Evolutionary conservation across 768 basidiomycete species (phyloP).

Genomic region (Suillus plorans): DNA sequence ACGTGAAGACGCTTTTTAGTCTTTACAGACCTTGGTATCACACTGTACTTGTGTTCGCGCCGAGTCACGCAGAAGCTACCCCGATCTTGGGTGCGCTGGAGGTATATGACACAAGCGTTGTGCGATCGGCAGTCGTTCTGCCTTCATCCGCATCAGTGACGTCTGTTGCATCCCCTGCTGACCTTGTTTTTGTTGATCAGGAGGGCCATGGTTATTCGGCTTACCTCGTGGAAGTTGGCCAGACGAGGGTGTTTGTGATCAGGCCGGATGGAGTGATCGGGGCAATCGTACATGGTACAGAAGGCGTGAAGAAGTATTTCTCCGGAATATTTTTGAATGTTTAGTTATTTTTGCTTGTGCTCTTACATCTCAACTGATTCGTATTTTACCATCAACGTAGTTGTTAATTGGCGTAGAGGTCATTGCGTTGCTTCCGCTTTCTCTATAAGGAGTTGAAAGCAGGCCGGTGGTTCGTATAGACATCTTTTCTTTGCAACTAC

Average conservation of each 20-base stretch:
- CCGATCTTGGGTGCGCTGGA: not conserved
- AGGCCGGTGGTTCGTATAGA: too few relatives aligned
- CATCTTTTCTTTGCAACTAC: too few relatives aligned
- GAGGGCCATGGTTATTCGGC: slow-evolving; percentile 35
- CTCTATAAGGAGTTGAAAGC: too few relatives aligned
- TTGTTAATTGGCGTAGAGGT: not conserved
- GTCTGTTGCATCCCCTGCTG: slow-evolving; percentile 13
- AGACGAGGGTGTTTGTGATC: slow-evolving; percentile 31
- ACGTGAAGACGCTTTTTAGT: slow-evolving; percentile 24
- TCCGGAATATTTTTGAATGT: not conserved
- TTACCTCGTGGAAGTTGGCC: slow-evolving; percentile 33
- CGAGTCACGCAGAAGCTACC: slow-evolving; percentile 11
- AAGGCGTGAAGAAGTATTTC: slow-evolving; percentile 14
- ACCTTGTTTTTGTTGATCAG: slow-evolving; percentile 34
- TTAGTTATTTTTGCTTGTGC: not conserved
- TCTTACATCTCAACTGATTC: not conserved
- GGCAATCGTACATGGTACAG: slow-evolving; percentile 21
- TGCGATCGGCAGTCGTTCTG: slow-evolving; percentile 8
- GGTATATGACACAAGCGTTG: not conserved
- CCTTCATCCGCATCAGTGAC: not conserved
- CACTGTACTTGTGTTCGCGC: slow-evolving; percentile 11
- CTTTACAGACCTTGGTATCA: slow-evolving; percentile 23
- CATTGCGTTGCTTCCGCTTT: too few relatives aligned
- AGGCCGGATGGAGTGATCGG: slow-evolving; percentile 26
- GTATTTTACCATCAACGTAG: not conserved